Percentiles rank a stretch among this genome's conserved stretches.
Conservation (phyloP, 441 rosid species). For the Populus hybrid region DNA sequence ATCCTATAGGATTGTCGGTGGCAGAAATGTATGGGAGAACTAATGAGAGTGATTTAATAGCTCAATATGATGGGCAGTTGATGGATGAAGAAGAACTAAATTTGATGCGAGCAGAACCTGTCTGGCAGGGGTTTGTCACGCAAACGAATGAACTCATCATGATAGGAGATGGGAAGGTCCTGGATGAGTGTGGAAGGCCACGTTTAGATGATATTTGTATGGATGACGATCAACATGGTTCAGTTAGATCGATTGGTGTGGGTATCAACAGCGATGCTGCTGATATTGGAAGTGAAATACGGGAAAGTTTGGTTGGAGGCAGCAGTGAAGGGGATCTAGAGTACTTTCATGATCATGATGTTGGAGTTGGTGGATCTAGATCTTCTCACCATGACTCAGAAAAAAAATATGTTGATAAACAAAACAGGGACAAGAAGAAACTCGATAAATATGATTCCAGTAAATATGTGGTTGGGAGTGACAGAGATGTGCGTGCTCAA, state of each 20-base stretch:
- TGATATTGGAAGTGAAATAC: conserved; percentile 80
- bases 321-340: conserved; percentile 87
- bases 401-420: conserved; percentile 43
- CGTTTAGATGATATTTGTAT: conserved; percentile 55
- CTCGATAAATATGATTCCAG: conserved; percentile 16
- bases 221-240: conserved; percentile 86
- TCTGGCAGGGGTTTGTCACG: conserved; percentile 95
- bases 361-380: conserved; percentile 43
- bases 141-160: conserved; percentile 67
- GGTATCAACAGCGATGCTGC: conserved; percentile 90
- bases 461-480: conserved; percentile 40
- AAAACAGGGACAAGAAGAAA: conserved; percentile 44
- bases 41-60: conserved; percentile 58
- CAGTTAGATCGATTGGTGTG: conserved; percentile 95
- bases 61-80: conserved; percentile 75
- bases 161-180: conserved; percentile 60
- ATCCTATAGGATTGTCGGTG: conserved; percentile 54
- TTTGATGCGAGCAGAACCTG: conserved; percentile 76
- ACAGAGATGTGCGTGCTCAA: conserved; percentile 40
- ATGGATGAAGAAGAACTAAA: conserved; percentile 82
- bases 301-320: conserved; percentile 82
- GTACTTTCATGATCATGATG: conserved; percentile 55
- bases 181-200: conserved; percentile 43
- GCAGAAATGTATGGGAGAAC: conserved; percentile 64
- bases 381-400: conserved; percentile 48